Percentiles rank a stretch among this genome's conserved stretches.
These are phyloP conservation scores for Populus tomentosa DNA, from an alignment of 441 rosid genomes.

Conservation along the genomic window DNA sequence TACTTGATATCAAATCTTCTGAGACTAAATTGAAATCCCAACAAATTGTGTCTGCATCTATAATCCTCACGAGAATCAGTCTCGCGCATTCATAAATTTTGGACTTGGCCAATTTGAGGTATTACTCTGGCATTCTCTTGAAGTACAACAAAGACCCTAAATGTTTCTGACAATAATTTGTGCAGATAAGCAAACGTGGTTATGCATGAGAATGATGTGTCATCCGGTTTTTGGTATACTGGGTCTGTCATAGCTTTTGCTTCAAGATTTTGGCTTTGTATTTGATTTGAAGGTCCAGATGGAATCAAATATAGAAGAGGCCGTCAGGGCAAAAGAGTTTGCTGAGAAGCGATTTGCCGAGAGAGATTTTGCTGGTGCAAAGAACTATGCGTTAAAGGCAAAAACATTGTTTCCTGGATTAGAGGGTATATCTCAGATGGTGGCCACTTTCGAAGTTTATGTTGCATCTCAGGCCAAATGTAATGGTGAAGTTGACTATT, in stretches of 20 bases:
- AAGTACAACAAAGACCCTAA: conserved; percentile 10
- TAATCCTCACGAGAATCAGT: too few species aligned
- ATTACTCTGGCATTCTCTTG: not conserved
- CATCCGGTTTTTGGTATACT: conserved; percentile 20
- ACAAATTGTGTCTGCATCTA: too few species aligned
- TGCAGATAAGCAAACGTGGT: conserved; percentile 48
- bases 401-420: conserved; percentile 69
- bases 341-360: conserved; percentile 86
- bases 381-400: conserved; percentile 76
- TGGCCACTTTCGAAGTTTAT: conserved; percentile 83
- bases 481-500: conserved; percentile 71
- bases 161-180: conserved; percentile 9
- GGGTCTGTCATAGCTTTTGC: conserved; percentile 31
- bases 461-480: conserved; percentile 62
- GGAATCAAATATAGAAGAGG: conserved; percentile 76
- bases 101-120: conserved; percentile 13
- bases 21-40: conserved; percentile 25
- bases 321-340: conserved; percentile 73
- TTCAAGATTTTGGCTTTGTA: conserved; percentile 23
- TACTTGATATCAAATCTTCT: too few species aligned
- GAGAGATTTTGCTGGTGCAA: conserved; percentile 71
- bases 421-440: conserved; percentile 92
- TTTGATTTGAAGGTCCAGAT: conserved; percentile 33
- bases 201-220: conserved; percentile 23
- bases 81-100: too few species aligned